phyloP scores from a whole-genome alignment of 805 yeast species.

The Metschnikowia borealis region DNA sequence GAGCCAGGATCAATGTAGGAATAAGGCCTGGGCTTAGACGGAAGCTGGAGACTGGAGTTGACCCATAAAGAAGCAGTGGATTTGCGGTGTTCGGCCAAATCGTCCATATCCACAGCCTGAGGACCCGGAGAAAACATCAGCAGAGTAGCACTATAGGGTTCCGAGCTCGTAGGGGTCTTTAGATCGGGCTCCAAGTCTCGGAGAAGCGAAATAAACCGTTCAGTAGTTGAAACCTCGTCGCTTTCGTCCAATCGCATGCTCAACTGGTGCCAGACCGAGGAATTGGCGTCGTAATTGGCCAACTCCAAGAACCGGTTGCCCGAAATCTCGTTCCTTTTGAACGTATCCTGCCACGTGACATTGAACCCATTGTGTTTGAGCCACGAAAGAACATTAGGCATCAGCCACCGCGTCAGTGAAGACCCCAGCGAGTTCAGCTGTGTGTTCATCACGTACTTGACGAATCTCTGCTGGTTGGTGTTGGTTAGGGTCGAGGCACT shows the following conservation, averaged over 20 bases:
- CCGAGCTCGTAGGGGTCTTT: slow-evolving; percentile 1
- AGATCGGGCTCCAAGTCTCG: slow-evolving; percentile 11
- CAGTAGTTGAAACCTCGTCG: slow-evolving; percentile 48
- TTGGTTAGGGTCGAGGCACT: slow-evolving; percentile 29
- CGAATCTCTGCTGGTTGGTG: slow-evolving; percentile 36
- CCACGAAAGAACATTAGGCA: slow-evolving; percentile 66
- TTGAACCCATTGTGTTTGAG: slow-evolving; percentile 65
- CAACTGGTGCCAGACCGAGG: slow-evolving; percentile 45
- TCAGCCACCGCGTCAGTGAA: slow-evolving; percentile 57
- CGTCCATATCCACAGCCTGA: neutral
- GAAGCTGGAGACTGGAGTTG: slow-evolving; percentile 17
- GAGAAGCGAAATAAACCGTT: slow-evolving; percentile 54
- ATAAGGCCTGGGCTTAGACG: slow-evolving; percentile 33
- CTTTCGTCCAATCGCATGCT: slow-evolving; percentile 32
- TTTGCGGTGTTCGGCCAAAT: slow-evolving; percentile 25
- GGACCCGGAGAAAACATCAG: neutral
- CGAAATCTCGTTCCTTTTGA: slow-evolving; percentile 51
- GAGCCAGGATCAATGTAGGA: slow-evolving; percentile 35
- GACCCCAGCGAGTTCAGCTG: slow-evolving; percentile 19
- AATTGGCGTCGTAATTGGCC: slow-evolving; percentile 55
- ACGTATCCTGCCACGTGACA: slow-evolving; percentile 66
- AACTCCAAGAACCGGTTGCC: slow-evolving; percentile 65
- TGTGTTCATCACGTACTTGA: slow-evolving; percentile 40
- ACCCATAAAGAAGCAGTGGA: slow-evolving; percentile 30
- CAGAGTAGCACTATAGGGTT: neutral